Percentiles rank a stretch among this genome's conserved stretches.
These are phyloP conservation scores for Agrocybe pediades DNA, from an alignment of 768 basidiomycete species.

Conservation along the genomic window DNA sequence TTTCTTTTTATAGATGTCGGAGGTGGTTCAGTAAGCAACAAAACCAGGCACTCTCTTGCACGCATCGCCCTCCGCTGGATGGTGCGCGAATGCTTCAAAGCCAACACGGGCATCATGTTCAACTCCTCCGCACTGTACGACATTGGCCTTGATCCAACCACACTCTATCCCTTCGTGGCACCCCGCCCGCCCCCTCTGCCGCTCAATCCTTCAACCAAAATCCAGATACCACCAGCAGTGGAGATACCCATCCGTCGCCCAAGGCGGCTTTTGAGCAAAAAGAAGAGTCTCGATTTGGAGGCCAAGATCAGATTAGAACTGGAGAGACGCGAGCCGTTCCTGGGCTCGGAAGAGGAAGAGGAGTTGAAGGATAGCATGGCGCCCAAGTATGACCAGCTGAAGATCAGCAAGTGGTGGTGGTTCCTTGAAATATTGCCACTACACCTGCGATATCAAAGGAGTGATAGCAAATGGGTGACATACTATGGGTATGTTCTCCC, in stretches of 20 bases:
- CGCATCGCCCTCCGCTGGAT: conserved; percentile 68
- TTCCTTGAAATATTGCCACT: conserved; percentile 59
- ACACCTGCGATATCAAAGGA: conserved; percentile 37
- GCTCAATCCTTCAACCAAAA: conserved; percentile 18
- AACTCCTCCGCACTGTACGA: conserved; percentile 42
- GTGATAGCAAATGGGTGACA: conserved; percentile 37
- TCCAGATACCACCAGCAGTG: conserved; percentile 26
- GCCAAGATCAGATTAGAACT: conserved; percentile 13
- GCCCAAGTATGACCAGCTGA: conserved; percentile 62
- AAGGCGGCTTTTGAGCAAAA: conserved; percentile 17
- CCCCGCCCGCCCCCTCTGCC: conserved; percentile 38
- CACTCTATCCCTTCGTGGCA: conserved; percentile 43
- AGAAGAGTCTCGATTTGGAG: conserved; percentile 16
- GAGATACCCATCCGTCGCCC: conserved; percentile 25
- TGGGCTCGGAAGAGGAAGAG: conserved; percentile 57
- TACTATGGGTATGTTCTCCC: conserved; percentile 30
- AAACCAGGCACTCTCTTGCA: conserved; percentile 47
- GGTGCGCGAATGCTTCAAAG: conserved; percentile 68
- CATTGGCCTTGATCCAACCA: conserved; percentile 51
- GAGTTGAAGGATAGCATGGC: conserved; percentile 61
- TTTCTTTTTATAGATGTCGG: conserved; percentile 47
- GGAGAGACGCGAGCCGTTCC: conserved; percentile 16
- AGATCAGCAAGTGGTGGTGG: conserved; percentile 59
- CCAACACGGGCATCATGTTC: conserved; percentile 65
- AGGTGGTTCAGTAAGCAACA: conserved; percentile 56